Conservation (phyloP, 805 yeast species). For the Candida quercuum region DNA sequence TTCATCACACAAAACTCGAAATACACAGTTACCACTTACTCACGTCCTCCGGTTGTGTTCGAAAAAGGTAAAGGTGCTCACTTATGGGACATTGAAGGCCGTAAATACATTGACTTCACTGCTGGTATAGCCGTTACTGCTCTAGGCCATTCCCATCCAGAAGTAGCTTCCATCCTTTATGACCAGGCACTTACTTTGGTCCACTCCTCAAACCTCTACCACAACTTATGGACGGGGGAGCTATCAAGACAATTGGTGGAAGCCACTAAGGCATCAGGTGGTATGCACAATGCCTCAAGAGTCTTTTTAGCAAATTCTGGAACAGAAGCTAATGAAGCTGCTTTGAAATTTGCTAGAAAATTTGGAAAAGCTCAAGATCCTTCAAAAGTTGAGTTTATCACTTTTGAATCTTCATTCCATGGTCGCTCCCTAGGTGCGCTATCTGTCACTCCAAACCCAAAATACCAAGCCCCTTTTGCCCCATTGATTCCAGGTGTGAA, state of each 20-base stretch:
- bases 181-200: slow-evolving; percentile 71
- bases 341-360: slow-evolving; percentile 75
- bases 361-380: slow-evolving; percentile 54
- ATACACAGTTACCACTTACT: slow-evolving; percentile 70
- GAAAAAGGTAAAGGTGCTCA: slow-evolving; percentile 79
- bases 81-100: slow-evolving; percentile 74
- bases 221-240: slow-evolving; percentile 79
- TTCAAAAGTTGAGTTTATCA: slow-evolving; percentile 68
- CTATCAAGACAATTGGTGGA: slow-evolving; percentile 67
- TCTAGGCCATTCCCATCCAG: slow-evolving; percentile 80
- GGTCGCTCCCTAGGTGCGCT: slow-evolving; percentile 94
- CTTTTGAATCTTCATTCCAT: slow-evolving; percentile 89
- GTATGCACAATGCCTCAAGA: slow-evolving; percentile 72
- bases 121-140: slow-evolving; percentile 98
- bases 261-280: slow-evolving; percentile 66
- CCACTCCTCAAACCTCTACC: slow-evolving; percentile 83
- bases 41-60: slow-evolving; percentile 72
- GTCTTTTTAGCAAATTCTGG: slow-evolving; percentile 74
- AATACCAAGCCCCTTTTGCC: slow-evolving; percentile 86
- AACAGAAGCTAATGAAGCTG: slow-evolving; percentile 78
- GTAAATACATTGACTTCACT: slow-evolving; percentile 80
- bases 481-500: slow-evolving; percentile 89
- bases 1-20: slow-evolving; percentile 30
- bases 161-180: slow-evolving; percentile 61
- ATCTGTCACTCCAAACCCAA: slow-evolving; percentile 86